A percentile compares a stretch with the other conserved stretches of the same genome.
Conservation (phyloP, 257 asterid genomes). For the Euphrasia confusa region DNA sequence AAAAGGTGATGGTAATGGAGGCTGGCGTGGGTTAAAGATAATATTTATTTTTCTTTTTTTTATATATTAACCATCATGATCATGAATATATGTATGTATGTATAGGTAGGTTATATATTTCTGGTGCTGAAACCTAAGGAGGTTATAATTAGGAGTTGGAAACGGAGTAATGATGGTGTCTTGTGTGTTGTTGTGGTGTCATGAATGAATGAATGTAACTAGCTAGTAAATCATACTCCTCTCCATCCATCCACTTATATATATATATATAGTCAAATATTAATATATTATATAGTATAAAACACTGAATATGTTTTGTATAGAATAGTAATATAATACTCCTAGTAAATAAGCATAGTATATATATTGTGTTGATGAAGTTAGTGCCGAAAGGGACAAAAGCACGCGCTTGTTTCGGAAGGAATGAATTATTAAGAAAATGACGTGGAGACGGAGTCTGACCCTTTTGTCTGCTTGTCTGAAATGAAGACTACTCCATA, state of each 20-base stretch:
- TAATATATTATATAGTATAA: too few relatives aligned
- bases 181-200: conserved; percentile 32
- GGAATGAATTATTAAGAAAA: background rate
- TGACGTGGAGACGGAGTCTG: conserved; percentile 26
- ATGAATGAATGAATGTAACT: too few relatives aligned
- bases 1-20: conserved; percentile 29
- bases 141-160: conserved; percentile 15
- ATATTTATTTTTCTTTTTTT: conserved; percentile 6
- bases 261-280: too few relatives aligned
- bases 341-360: too few relatives aligned
- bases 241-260: conserved; percentile 8
- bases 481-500: conserved; percentile 9
- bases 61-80: background rate
- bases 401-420: conserved; percentile 44
- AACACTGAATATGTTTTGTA: too few relatives aligned
- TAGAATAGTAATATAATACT: too few relatives aligned
- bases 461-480: conserved; percentile 53
- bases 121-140: conserved; percentile 29
- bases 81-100: background rate
- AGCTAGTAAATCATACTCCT: conserved; percentile 29
- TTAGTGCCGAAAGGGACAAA: too few relatives aligned
- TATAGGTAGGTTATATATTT: background rate
- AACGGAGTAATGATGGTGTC: conserved; percentile 64
- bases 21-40: conserved; percentile 33
- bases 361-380: background rate